A percentile compares a stretch with the other conserved stretches of the same genome.
Evolutionary conservation across 2,329 filamentous ascomycete genomes (phyloP).

Genomic region (Hortaea sp.): DNA sequence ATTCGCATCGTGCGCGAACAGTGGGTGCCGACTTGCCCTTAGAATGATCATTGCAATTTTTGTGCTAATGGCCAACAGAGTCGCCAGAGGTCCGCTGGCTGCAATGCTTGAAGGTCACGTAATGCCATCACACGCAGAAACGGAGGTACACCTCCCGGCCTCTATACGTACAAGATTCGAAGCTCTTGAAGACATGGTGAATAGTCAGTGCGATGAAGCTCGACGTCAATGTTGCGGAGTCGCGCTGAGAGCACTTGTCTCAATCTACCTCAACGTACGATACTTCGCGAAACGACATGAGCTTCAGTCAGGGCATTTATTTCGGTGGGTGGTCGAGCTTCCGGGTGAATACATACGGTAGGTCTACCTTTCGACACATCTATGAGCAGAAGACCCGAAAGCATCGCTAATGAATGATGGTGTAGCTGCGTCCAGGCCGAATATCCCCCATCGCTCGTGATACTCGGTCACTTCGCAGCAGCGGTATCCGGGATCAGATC

Average conservation of each 20-base stretch:
- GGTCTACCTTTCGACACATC: not conserved
- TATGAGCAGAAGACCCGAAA: not conserved
- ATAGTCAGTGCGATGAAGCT: not conserved
- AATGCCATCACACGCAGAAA: not conserved
- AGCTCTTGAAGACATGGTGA: conserved; percentile 5
- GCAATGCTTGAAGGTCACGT: conserved; percentile 1
- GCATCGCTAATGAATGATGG: not conserved
- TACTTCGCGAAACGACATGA: conserved; percentile 1
- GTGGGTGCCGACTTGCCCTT: too few relatives aligned
- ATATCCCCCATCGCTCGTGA: conserved; percentile 13
- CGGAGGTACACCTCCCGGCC: not conserved
- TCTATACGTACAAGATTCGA: conserved; percentile 4
- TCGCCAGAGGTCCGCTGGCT: not conserved
- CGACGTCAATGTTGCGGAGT: conserved; percentile 1
- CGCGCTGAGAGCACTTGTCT: conserved; percentile 4
- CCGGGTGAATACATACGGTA: not conserved
- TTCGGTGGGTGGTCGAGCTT: conserved; percentile 5
- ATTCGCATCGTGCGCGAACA: conserved; percentile 2
- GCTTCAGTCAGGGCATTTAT: conserved; percentile 3
- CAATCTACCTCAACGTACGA: conserved; percentile 4
- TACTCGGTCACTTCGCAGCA: conserved; percentile 15
- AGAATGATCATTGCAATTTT: too few relatives aligned
- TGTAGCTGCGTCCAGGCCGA: conserved; percentile 6
- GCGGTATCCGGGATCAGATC: conserved; percentile 7
- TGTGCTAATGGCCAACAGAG: too few relatives aligned